Conservation (phyloP, 1,284 basidiomycete species). For the Ceratobasidium sp. region DNA sequence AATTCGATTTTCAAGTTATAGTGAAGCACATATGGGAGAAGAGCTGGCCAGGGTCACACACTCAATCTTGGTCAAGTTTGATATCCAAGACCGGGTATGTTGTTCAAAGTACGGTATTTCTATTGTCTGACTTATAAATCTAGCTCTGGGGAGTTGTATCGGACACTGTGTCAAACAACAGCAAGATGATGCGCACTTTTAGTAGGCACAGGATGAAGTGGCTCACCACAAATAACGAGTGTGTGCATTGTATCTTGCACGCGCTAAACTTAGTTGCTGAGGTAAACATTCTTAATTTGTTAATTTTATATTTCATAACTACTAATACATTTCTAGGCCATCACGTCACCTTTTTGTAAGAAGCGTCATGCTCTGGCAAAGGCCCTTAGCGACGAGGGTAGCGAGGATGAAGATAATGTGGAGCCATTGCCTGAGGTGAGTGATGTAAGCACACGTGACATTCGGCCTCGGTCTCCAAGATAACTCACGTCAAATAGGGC, state of each 20-base stretch:
- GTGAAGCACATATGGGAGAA: background rate
- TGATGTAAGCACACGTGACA: no score
- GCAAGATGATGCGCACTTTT: background rate
- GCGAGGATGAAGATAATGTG: conserved; percentile 1
- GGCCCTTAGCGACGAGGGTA: background rate
- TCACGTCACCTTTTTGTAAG: background rate
- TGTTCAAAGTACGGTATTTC: no score
- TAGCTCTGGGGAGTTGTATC: conserved; percentile 1
- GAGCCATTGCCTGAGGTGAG: no score
- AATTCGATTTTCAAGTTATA: background rate
- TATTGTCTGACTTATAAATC: background rate
- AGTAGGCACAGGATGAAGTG: background rate
- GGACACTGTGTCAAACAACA: background rate
- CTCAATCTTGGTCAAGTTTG: background rate
- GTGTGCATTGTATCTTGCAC: background rate
- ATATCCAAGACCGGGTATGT: conserved; percentile 2
- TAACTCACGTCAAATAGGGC: no score
- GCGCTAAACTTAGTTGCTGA: background rate
- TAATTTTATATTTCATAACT: background rate
- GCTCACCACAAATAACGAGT: background rate
- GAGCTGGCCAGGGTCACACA: background rate
- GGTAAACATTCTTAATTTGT: background rate
- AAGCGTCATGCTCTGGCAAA: background rate
- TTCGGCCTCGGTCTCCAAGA: no score
- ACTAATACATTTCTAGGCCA: background rate